Evolutionary conservation across 495 filamentous ascomycete genomes (phyloP).

Genomic region (Xylaria nigripes): DNA sequence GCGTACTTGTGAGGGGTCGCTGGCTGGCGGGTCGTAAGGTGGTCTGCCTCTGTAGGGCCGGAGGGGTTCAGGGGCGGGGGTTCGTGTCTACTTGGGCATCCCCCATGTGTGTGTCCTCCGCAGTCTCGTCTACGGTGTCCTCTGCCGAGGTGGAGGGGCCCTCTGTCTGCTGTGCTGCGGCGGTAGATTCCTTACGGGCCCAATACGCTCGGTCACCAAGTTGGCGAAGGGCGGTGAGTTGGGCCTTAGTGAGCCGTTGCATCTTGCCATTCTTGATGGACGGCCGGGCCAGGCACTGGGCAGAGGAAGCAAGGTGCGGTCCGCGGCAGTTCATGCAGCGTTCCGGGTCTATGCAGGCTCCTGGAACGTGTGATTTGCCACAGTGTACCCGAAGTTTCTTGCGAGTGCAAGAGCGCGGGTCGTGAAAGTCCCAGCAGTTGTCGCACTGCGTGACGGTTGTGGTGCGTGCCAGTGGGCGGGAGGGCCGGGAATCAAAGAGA

Average conservation of each 20-base stretch:
- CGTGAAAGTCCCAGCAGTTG: not conserved
- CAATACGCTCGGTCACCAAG: not conserved
- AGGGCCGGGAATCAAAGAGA: not conserved
- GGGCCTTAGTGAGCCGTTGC: not conserved
- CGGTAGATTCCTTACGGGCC: not conserved
- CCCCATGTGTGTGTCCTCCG: no score
- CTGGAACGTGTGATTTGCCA: not conserved
- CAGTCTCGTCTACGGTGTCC: no score
- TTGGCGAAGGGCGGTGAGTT: not conserved
- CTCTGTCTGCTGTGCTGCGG: no score
- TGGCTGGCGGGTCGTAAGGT: no score
- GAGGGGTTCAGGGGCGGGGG: no score
- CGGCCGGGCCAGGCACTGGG: not conserved
- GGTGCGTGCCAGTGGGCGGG: not conserved
- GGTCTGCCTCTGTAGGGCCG: no score
- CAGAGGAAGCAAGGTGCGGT: not conserved
- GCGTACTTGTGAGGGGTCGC: no score
- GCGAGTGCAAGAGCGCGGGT: not conserved
- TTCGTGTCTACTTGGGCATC: no score
- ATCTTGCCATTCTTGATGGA: not conserved
- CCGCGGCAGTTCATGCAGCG: not conserved
- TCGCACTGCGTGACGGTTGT: not conserved
- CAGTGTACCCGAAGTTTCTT: not conserved
- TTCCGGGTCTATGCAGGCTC: not conserved
- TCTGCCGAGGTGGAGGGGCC: no score